phyloP scores from a whole-genome alignment of 257 asterid genomes.

The Capsicum pubescens region DNA sequence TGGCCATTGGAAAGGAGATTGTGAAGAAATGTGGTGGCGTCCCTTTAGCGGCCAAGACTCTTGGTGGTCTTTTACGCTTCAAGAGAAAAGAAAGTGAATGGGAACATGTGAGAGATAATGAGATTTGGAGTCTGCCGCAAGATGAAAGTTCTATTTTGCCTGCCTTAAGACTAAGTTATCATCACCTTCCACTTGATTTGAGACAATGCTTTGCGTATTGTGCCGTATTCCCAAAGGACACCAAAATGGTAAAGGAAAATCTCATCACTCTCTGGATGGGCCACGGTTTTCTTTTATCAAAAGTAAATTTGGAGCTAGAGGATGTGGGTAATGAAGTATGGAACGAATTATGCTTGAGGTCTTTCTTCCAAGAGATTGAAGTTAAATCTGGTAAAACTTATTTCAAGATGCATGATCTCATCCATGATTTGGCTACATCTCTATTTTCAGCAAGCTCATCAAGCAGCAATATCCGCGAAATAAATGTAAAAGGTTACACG shows the following conservation, averaged over 20 bases:
- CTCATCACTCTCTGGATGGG: constrained; percentile 40
- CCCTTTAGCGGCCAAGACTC: constrained; percentile 43
- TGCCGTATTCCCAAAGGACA: constrained; percentile 41
- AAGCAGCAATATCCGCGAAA: constrained; percentile 25
- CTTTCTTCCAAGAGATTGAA: constrained; percentile 33
- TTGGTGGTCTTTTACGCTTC: constrained; percentile 42
- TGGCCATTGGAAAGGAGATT: constrained; percentile 38
- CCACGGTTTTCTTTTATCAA: constrained; percentile 40
- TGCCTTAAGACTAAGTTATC: constrained; percentile 44
- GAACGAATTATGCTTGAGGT: constrained; percentile 38
- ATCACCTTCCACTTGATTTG: constrained; percentile 38
- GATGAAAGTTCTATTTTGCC: constrained; percentile 36
- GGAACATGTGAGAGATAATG: constrained; percentile 38
- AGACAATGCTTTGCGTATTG: constrained; percentile 48
- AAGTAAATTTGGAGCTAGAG: constrained; percentile 30
- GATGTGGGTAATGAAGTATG: constrained; percentile 40
- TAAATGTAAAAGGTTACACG: background rate
- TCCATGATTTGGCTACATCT: constrained; percentile 38
- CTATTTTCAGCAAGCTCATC: background rate
- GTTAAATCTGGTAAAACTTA: background rate
- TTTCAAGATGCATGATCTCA: constrained; percentile 36
- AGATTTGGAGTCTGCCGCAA: constrained; percentile 37
- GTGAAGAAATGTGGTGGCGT: constrained; percentile 40
- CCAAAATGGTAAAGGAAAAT: constrained; percentile 21
- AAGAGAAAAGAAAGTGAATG: constrained; percentile 38